A percentile compares a stretch with the other conserved stretches of the same genome.
Conservation (phyloP, 176 grass and related monocot genomes). For the Aegilops bicornis region DNA sequence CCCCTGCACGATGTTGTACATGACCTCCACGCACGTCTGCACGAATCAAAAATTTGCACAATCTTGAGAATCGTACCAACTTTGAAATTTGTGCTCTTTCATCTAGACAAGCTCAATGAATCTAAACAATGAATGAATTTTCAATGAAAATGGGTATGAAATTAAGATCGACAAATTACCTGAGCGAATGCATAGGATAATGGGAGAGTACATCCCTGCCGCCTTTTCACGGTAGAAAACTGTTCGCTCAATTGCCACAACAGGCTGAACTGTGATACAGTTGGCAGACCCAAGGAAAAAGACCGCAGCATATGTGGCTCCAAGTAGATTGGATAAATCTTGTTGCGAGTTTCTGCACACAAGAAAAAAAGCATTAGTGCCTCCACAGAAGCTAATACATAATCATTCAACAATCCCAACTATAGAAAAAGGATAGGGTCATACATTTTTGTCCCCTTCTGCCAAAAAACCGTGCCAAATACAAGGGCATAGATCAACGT, state of each 20-base stretch:
- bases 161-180: slow-evolving; percentile 13
- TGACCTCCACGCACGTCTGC: slow-evolving; percentile 35
- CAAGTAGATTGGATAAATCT: slow-evolving; percentile 69
- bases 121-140: not conserved
- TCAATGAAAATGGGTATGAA: not conserved
- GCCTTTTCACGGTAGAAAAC: slow-evolving; percentile 93
- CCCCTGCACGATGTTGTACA: no score
- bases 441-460: slow-evolving; percentile 67
- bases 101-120: no score
- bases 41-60: not conserved
- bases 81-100: not conserved
- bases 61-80: no score
- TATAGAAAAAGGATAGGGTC: slow-evolving; percentile 15
- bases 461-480: slow-evolving; percentile 90
- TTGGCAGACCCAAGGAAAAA: slow-evolving; percentile 83
- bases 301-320: slow-evolving; percentile 70
- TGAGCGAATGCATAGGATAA: slow-evolving; percentile 85
- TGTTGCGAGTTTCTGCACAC: slow-evolving; percentile 50
- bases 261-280: slow-evolving; percentile 61
- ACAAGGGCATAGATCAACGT: slow-evolving; percentile 60
- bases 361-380: slow-evolving; percentile 27
- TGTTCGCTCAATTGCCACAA: slow-evolving; percentile 70
- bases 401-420: slow-evolving; percentile 17
- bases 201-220: slow-evolving; percentile 93
- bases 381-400: not conserved